phyloP scores from a whole-genome alignment of 2,329 filamentous ascomycete genomes.

The Apiospora malaysiana region DNA sequence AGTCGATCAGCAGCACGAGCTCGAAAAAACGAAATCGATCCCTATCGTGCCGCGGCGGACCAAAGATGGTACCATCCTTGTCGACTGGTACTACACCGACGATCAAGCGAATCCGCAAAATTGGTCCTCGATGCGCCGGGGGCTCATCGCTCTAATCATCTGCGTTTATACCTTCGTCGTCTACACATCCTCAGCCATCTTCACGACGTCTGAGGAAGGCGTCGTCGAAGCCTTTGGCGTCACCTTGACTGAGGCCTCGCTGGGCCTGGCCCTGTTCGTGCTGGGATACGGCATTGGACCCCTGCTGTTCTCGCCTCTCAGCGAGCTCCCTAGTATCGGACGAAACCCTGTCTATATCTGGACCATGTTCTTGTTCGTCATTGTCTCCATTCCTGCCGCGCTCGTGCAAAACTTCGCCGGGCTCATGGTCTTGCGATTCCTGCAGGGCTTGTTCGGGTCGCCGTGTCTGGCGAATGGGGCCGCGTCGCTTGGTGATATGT shows the following conservation, averaged over 20 bases:
- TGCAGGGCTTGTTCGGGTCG: conserved; percentile 53
- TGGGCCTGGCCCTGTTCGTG: conserved; percentile 36
- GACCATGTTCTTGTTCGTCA: conserved; percentile 62
- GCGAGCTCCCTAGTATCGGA: conserved; percentile 63
- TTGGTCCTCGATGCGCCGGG: conserved; percentile 45
- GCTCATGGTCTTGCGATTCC: conserved; percentile 57
- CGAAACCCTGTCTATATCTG: conserved; percentile 63
- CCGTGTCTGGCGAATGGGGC: conserved; percentile 38
- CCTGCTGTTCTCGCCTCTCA: conserved; percentile 61
- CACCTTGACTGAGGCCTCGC: conserved; percentile 29
- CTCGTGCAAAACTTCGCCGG: conserved; percentile 59
- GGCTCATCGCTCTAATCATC: conserved; percentile 37
- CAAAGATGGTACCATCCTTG: conserved; percentile 37
- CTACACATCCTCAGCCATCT: conserved; percentile 36
- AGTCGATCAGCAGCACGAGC: conserved; percentile 33
- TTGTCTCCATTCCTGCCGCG: conserved; percentile 59
- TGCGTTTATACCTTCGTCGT: conserved; percentile 35
- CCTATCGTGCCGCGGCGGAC: conserved; percentile 38
- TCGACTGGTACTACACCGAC: conserved; percentile 51
- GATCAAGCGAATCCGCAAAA: conserved; percentile 51
- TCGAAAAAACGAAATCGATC: conserved; percentile 36
- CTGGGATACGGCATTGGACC: conserved; percentile 47
- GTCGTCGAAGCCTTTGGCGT: conserved; percentile 31
- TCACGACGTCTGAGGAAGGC: conserved; percentile 29
- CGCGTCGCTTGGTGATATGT: conserved; percentile 38